Conservation (phyloP, 2,329 filamentous ascomycete species). For the Colletotrichum chrysophilum region DNA sequence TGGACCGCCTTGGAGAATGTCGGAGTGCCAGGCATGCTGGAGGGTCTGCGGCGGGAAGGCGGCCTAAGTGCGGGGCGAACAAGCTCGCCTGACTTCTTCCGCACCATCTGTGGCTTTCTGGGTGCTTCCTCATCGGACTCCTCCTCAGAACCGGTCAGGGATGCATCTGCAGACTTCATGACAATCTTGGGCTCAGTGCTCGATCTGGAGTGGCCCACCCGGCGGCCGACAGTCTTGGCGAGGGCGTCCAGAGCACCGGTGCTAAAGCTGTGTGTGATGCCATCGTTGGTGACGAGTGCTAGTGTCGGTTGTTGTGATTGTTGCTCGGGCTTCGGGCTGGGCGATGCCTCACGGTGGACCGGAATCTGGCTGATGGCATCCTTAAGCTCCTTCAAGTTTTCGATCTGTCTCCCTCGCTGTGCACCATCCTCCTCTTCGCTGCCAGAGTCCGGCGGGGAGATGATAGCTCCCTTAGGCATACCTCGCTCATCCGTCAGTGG, state of each 20-base stretch:
- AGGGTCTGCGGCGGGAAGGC: constrained; percentile 78
- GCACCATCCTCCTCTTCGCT: constrained; percentile 74
- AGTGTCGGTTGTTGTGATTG: constrained; percentile 25
- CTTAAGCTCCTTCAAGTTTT: constrained; percentile 72
- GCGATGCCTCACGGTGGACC: constrained; percentile 65
- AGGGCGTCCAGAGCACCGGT: constrained; percentile 49
- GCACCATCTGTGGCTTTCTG: constrained; percentile 87
- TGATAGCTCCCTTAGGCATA: constrained; percentile 84
- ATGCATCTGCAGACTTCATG: constrained; percentile 53
- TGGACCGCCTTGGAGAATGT: constrained; percentile 98
- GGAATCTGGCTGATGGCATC: constrained; percentile 84
- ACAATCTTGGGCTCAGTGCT: constrained; percentile 59
- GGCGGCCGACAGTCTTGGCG: constrained; percentile 41
- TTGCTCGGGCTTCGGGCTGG: constrained; percentile 33
- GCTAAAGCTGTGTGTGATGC: constrained; percentile 54
- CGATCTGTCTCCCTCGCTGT: constrained; percentile 52
- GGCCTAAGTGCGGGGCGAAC: constrained; percentile 90
- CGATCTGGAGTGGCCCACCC: constrained; percentile 57
- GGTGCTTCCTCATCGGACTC: constrained; percentile 59
- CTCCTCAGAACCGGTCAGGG: constrained; percentile 62
- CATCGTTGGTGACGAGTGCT: constrained; percentile 31
- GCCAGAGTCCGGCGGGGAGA: constrained; percentile 91
- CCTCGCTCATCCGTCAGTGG: constrained; percentile 73
- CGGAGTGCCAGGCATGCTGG: constrained; percentile 96
- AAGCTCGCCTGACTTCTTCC: constrained; percentile 97